A percentile compares a stretch with the other conserved stretches of the same genome.
These are phyloP conservation scores for bread wheat (Triticum aestivum) DNA, from an alignment of 176 grass and related monocot species.

Conservation along the genomic window DNA sequence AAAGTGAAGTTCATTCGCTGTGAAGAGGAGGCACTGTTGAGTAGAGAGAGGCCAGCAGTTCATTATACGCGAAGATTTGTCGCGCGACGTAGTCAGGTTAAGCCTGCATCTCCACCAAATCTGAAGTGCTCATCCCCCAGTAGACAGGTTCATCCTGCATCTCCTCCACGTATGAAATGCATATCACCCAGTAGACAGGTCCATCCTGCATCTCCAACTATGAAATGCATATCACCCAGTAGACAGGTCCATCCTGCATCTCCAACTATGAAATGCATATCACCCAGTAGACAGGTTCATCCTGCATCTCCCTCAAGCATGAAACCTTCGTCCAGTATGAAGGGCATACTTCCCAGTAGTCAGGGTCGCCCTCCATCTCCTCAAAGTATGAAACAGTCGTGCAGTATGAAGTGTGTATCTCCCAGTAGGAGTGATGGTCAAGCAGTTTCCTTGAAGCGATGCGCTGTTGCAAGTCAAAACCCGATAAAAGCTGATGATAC, in stretches of 20 bases:
- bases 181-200: constrained; percentile 1
- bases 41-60: constrained; percentile 11
- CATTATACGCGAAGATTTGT: not conserved
- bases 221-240: not conserved
- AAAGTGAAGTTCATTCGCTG: constrained; percentile 44
- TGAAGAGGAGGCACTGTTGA: constrained; percentile 34
- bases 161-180: not conserved
- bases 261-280: too few relatives aligned
- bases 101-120: not conserved
- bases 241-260: not conserved
- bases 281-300: constrained; percentile 4
- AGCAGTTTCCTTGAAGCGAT: not conserved
- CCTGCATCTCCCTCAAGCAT: not conserved
- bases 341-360: not conserved
- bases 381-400: not conserved
- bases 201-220: not conserved
- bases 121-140: not conserved
- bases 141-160: constrained; percentile 11
- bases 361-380: constrained; percentile 1
- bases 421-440: constrained; percentile 13
- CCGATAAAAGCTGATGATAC: constrained; percentile 6
- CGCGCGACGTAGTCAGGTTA: not conserved
- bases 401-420: not conserved
- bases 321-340: not conserved
- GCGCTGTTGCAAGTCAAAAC: not conserved